Conservation (phyloP, 225 moss, liverwort and hornwort species). For the Takakia lepidozioides region DNA sequence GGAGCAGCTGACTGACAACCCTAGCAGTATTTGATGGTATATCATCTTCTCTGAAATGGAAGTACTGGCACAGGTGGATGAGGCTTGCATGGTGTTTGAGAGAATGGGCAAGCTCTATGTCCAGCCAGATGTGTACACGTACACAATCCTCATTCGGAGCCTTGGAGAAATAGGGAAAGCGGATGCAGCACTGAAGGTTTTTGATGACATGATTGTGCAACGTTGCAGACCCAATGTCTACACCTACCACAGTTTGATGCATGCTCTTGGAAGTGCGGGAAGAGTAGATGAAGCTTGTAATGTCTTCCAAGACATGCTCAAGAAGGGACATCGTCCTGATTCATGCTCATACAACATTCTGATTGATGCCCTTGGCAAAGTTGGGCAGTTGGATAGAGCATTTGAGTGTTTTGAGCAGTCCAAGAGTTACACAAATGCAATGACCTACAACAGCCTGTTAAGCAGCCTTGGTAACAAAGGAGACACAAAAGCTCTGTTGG, state of each 20-base stretch:
- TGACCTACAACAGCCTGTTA: slow-evolving; percentile 48
- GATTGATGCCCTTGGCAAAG: slow-evolving; percentile 49
- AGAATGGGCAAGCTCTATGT: slow-evolving; percentile 33
- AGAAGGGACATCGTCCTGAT: slow-evolving; percentile 33
- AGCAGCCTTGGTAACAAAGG: slow-evolving; percentile 46
- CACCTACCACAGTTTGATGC: slow-evolving; percentile 71
- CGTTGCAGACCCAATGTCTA: slow-evolving; percentile 49
- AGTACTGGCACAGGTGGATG: slow-evolving; percentile 27
- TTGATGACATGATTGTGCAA: slow-evolving; percentile 39
- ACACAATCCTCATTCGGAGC: slow-evolving; percentile 54
- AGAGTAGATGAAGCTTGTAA: slow-evolving; percentile 44
- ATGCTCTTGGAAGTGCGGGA: slow-evolving; percentile 56
- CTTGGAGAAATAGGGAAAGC: slow-evolving; percentile 46
- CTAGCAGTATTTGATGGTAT: no score
- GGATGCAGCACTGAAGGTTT: slow-evolving; percentile 46
- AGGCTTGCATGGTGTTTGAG: slow-evolving; percentile 43
- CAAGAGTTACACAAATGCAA: slow-evolving; percentile 27
- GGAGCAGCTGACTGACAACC: no score
- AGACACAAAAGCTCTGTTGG: slow-evolving; percentile 38
- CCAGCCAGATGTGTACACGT: slow-evolving; percentile 52
- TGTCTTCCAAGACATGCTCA: slow-evolving; percentile 38
- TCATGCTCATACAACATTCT: slow-evolving; percentile 51
- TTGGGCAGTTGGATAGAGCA: slow-evolving; percentile 44
- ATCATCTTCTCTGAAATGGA: no score
- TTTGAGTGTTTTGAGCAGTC: slow-evolving; percentile 31